phyloP scores from a whole-genome alignment of 495 filamentous ascomycete species.

The Penicillium cataractarum region DNA sequence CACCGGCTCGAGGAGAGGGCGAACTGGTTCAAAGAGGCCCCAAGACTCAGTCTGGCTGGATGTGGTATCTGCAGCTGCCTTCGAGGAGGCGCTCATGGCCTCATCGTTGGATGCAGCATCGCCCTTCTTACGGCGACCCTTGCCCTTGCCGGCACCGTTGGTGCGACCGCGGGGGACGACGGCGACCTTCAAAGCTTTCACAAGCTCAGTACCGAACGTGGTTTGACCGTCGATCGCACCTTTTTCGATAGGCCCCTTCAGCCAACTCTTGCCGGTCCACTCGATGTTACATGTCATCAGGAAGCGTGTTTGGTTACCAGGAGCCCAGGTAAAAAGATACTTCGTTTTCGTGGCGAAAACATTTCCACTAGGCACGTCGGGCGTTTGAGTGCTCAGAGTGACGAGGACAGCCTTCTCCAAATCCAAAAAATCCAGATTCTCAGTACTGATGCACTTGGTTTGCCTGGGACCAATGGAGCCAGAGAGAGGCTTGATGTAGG shows the following conservation, averaged over 20 bases:
- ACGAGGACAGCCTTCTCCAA: constrained; percentile 85
- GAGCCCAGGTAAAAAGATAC: constrained; percentile 91
- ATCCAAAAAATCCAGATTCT: constrained; percentile 79
- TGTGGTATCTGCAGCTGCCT: constrained; percentile 46
- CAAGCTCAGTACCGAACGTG: constrained; percentile 75
- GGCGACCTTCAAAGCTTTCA: constrained; percentile 70
- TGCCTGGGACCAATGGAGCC: constrained; percentile 88
- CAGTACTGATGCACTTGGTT: constrained; percentile 91
- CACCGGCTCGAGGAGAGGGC: constrained; percentile 68
- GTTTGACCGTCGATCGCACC: constrained; percentile 89
- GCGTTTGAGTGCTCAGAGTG: constrained; percentile 80
- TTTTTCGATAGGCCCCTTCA: constrained; percentile 96
- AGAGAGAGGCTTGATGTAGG: constrained; percentile 89
- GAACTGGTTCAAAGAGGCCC: constrained; percentile 81
- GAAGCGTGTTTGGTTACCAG: constrained; percentile 80
- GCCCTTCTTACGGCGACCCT: constrained; percentile 60
- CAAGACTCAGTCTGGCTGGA: constrained; percentile 57
- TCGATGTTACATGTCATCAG: constrained; percentile 87
- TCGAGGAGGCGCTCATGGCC: constrained; percentile 44
- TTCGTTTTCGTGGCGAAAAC: constrained; percentile 89
- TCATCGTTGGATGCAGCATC: constrained; percentile 36
- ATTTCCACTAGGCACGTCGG: constrained; percentile 93
- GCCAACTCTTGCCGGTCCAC: constrained; percentile 97
- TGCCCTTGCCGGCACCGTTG: constrained; percentile 39
- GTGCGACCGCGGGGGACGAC: constrained; percentile 66